A percentile compares a stretch with the other conserved stretches of the same genome.
Conservation (phyloP, 306 rosid species). For the Crataegus laevigata region DNA sequence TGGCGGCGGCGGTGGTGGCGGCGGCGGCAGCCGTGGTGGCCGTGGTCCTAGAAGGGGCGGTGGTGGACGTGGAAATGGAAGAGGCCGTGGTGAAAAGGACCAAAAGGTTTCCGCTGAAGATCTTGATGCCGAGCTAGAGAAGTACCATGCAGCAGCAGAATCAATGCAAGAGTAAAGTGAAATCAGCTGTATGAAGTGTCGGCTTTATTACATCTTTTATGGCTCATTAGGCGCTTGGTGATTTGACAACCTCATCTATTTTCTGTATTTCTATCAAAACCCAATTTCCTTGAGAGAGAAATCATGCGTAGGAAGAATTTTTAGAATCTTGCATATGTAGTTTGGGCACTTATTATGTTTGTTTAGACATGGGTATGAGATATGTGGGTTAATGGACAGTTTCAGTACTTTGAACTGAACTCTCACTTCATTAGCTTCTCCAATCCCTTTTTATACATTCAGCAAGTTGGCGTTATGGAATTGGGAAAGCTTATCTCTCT, state of each 20-base stretch:
- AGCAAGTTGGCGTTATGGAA: slow-evolving; percentile 38
- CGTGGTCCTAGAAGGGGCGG: slow-evolving; percentile 43
- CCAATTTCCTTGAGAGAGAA: slow-evolving; percentile 34
- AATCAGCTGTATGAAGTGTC: slow-evolving; percentile 27
- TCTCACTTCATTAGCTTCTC: slow-evolving; percentile 10
- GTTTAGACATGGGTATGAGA: slow-evolving; percentile 43
- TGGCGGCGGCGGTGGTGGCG: slow-evolving; percentile 47
- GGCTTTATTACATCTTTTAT: slow-evolving; percentile 37
- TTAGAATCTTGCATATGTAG: slow-evolving; percentile 44
- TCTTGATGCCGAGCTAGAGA: slow-evolving; percentile 94
- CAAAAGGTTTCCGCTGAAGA: slow-evolving; percentile 70
- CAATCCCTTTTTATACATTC: slow-evolving; percentile 32
- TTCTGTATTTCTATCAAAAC: slow-evolving; percentile 43
- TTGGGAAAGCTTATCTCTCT: slow-evolving; percentile 33
- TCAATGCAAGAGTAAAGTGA: slow-evolving; percentile 53
- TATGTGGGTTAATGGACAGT: slow-evolving; percentile 47
- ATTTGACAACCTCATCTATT: slow-evolving; percentile 31
- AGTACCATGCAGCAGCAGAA: slow-evolving; percentile 71
- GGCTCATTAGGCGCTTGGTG: slow-evolving; percentile 37
- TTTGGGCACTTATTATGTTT: slow-evolving; percentile 45
- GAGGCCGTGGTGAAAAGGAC: slow-evolving; percentile 49
- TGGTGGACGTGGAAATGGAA: slow-evolving; percentile 33
- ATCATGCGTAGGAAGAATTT: slow-evolving; percentile 34
- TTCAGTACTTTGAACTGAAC: slow-evolving; percentile 25
- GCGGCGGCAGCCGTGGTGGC: slow-evolving; percentile 30